phyloP scores from a whole-genome alignment of 2,329 filamentous ascomycete genomes.

The Fusarium succisae region DNA sequence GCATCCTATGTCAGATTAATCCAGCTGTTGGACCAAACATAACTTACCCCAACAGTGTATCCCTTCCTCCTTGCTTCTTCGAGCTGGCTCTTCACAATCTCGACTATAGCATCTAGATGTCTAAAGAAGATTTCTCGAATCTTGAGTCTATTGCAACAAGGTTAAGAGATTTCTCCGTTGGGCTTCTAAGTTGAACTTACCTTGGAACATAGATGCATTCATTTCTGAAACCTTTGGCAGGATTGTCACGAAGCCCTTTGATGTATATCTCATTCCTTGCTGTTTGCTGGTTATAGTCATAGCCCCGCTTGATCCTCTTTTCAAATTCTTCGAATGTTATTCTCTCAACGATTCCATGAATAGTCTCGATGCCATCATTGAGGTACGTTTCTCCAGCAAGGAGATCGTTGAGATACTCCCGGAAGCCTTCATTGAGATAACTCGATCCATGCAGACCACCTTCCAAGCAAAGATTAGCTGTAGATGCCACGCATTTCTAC shows the following conservation, averaged over 20 bases:
- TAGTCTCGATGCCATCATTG: not conserved
- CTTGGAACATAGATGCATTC: not conserved
- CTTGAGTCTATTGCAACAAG: accelerated
- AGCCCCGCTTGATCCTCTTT: not conserved
- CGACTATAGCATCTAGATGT: not conserved
- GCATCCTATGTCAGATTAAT: accelerated
- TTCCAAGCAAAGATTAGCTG: not conserved
- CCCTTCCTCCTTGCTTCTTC: accelerated
- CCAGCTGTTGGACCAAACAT: accelerated
- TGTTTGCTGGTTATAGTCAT: not conserved
- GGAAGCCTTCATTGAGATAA: not conserved
- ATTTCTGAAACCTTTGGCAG: not conserved
- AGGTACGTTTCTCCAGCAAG: not conserved
- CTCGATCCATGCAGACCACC: not conserved
- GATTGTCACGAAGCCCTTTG: accelerated
- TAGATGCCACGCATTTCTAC: accelerated
- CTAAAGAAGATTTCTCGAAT: not conserved
- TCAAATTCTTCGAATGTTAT: not conserved
- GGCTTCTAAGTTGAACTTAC: accelerated
- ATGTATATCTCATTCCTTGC: accelerated
- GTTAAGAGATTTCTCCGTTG: no score
- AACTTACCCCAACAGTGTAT: not conserved
- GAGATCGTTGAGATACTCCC: not conserved
- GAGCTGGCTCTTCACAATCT: not conserved
- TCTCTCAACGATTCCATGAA: not conserved